Percentiles rank a stretch among this genome's conserved stretches.
phyloP scores from a whole-genome alignment of 2,329 filamentous ascomycete genomes.

The Penicillium palitans region DNA sequence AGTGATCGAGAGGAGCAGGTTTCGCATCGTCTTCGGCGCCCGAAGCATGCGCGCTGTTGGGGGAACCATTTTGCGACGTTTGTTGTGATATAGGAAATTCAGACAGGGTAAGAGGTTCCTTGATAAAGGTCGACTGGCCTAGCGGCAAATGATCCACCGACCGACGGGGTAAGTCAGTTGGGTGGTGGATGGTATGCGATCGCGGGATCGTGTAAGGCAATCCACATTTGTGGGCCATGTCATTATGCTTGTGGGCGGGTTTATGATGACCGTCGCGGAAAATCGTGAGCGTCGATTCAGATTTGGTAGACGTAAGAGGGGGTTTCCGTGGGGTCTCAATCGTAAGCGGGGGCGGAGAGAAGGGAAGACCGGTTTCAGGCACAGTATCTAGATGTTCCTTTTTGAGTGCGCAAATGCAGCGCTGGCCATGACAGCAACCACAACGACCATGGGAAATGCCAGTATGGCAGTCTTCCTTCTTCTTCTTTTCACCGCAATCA shows the following conservation, averaged over 20 bases:
- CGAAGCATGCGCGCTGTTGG: constrained; percentile 38
- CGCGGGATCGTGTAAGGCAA: constrained; percentile 63
- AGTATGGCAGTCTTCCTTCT: constrained; percentile 50
- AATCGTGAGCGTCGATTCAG: constrained; percentile 60
- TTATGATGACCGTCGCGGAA: constrained; percentile 66
- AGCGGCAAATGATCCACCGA: constrained; percentile 55
- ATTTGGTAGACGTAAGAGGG: constrained; percentile 57
- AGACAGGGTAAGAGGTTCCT: constrained; percentile 30
- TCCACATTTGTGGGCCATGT: constrained; percentile 62
- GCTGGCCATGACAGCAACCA: constrained; percentile 59
- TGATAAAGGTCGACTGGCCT: constrained; percentile 33
- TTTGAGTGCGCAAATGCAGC: constrained; percentile 62
- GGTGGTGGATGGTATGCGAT: constrained; percentile 52
- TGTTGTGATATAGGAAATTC: constrained; percentile 20
- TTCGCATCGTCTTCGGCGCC: constrained; percentile 27
- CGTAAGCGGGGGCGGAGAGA: constrained; percentile 38
- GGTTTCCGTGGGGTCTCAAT: constrained; percentile 55
- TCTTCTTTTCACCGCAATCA: constrained; percentile 91
- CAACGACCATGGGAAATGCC: constrained; percentile 41
- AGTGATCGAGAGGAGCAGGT: constrained; percentile 33
- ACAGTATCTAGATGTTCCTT: constrained; percentile 56
- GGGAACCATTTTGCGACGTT: constrained; percentile 46
- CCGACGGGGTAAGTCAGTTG: constrained; percentile 49
- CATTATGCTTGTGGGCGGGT: constrained; percentile 64
- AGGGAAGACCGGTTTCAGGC: constrained; percentile 48